Base-by-base conservation (phyloP, 495 filamentous ascomycete species). In the Neurospora hispaniola region DNA sequence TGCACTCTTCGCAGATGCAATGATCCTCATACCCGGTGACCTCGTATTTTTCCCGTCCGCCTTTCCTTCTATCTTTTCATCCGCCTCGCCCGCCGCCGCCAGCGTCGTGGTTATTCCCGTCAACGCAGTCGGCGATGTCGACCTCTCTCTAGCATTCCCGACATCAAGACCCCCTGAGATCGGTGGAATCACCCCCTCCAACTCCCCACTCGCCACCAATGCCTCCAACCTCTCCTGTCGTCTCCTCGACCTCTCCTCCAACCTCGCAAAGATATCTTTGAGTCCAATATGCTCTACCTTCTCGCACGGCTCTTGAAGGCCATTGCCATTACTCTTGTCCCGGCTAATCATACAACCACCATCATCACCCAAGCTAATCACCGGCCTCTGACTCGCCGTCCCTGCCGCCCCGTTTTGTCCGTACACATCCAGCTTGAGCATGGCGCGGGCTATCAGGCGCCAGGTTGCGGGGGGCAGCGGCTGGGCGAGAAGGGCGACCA, bases 351-450 rank as follows among this genome's bases (percentile, higher is more conserved):
- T 31, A 31, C 27, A 31, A 31, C 11, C 11, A 42, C 11, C 41
- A 14, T 16, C n/a, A 46, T 27, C 27, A 9, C 14, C 54, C 54
- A 66, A 66, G 2, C 27, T 35, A 18, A 66, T 38, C 3, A 38
- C 27, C 27, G 27, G 35, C 27, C 54, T 12, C 54, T 31, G 54
- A 16, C 54, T 35, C 54, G 44, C 48, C 20, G 35, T n/a, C 18
- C 35, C 9, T 1, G 31, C 2, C 11, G 43, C 5, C n/a, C 79
- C 79, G 69, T 80, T 78, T 39, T 83, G 75, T n/a, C 84, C 85
- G 77, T 88, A 88, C 41, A 88, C 82, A 73, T 88, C 87, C 4
- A 85, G 74, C 75, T 82, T 83, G 35, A 88, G 76, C 71, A 88
- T 77, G 10, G 86, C 85, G 23, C 87, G 81, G 31, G 86, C 81